Percentiles rank a stretch among this genome's conserved stretches.
These are phyloP conservation scores for Fusarium pseudoanthophilum DNA, from an alignment of 2,329 filamentous ascomycete genomes.

Conservation along the genomic window DNA sequence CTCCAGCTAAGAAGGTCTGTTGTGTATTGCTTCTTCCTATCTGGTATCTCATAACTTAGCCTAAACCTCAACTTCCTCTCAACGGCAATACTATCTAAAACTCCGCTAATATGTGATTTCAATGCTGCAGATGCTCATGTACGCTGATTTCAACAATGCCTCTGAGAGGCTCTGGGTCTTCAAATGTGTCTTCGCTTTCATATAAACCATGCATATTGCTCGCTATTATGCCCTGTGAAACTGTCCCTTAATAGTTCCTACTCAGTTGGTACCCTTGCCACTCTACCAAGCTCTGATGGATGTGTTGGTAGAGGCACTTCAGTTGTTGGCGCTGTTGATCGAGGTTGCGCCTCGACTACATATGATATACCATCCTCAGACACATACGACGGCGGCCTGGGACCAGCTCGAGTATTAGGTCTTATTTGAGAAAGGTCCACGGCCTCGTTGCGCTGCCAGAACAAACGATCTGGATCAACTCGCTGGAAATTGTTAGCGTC, in stretches of 20 bases:
- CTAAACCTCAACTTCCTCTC: constrained; percentile 2
- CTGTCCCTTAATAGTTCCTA: background rate
- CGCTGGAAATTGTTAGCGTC: constrained; percentile 58
- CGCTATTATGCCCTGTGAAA: background rate
- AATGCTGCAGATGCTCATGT: constrained; percentile 27
- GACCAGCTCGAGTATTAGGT: constrained; percentile 44
- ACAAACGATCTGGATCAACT: constrained; percentile 82
- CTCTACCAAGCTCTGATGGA: constrained; percentile 57
- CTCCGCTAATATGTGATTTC: constrained; percentile 25
- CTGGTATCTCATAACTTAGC: constrained; percentile 14
- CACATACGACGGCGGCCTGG: constrained; percentile 77
- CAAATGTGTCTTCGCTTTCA: background rate
- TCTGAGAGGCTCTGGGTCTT: background rate
- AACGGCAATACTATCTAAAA: constrained; percentile 7
- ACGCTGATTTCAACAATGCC: constrained; percentile 14
- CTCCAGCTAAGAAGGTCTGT: background rate
- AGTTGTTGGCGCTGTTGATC: constrained; percentile 63
- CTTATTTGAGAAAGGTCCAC: constrained; percentile 40
- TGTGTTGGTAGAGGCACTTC: constrained; percentile 59
- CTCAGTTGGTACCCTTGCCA: constrained; percentile 36
- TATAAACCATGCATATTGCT: background rate
- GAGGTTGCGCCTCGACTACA: constrained; percentile 72
- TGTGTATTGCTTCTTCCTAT: constrained; percentile 8
- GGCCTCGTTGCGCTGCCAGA: constrained; percentile 76
- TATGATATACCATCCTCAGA: constrained; percentile 81